phyloP scores from a whole-genome alignment of 306 rosid genomes.

The Aeschynomene evenia region DNA sequence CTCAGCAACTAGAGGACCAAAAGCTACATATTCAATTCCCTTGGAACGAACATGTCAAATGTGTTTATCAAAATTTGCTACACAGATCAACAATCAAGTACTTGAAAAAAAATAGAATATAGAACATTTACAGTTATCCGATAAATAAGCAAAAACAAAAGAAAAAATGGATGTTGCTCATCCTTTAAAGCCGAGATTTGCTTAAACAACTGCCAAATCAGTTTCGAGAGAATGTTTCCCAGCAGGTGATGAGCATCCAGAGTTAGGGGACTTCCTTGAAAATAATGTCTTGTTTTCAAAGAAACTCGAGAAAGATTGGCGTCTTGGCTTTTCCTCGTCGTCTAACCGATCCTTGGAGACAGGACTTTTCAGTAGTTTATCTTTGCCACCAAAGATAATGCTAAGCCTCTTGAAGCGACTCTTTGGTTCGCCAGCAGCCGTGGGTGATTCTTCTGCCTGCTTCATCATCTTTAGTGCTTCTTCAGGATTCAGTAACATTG shows the following conservation, averaged over 20 bases:
- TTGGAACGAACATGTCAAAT: conserved; percentile 16
- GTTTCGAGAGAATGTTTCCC: conserved; percentile 40
- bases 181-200: conserved; percentile 20
- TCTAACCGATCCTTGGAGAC: conserved; percentile 42
- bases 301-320: conserved; percentile 78
- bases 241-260: conserved; percentile 40
- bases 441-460: conserved; percentile 62
- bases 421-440: conserved; percentile 45
- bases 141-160: background rate
- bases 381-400: conserved; percentile 74
- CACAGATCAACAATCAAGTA: conserved; percentile 6
- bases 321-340: conserved; percentile 40
- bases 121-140: conserved; percentile 59
- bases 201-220: conserved; percentile 56
- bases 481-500: conserved; percentile 75
- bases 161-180: conserved; percentile 2
- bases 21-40: conserved; percentile 21
- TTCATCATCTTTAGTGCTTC: conserved; percentile 67
- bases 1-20: background rate
- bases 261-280: conserved; percentile 68
- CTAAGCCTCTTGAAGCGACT: conserved; percentile 63
- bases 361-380: conserved; percentile 48
- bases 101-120: conserved; percentile 28
- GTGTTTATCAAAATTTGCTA: conserved; percentile 21
- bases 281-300: conserved; percentile 84